These are phyloP conservation scores for carrot (Daucus carota) DNA, from an alignment of 129 eudicot species.

Conservation along the genomic window DNA sequence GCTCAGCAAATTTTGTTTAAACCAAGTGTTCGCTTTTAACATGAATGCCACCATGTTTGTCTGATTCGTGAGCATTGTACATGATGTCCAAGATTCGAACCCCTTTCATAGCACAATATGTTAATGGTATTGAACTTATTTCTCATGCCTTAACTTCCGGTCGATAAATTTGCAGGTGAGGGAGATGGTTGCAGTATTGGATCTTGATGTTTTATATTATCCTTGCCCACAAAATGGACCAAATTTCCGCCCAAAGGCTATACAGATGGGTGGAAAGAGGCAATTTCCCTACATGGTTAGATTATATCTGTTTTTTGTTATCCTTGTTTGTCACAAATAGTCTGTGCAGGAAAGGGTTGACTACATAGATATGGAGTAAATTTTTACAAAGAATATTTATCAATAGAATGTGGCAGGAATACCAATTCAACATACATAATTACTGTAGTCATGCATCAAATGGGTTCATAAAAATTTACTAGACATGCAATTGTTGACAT, in stretches of 20 bases:
- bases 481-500: not conserved
- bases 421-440: not conserved
- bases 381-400: not conserved
- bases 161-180: constrained; percentile 49
- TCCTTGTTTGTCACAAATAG: not conserved
- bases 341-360: not conserved
- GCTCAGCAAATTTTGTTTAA: not conserved
- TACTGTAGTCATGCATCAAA: not conserved
- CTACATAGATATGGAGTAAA: not conserved
- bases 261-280: constrained; percentile 12
- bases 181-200: constrained; percentile 91
- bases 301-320: constrained; percentile 5
- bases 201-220: constrained; percentile 84
- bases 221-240: constrained; percentile 98
- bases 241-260: constrained; percentile 79
- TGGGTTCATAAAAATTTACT: not conserved
- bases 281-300: constrained; percentile 15
- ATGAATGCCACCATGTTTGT: not conserved
- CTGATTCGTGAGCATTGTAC: not conserved
- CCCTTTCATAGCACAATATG: not conserved
- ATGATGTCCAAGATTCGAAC: not conserved
- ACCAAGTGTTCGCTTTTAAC: not conserved
- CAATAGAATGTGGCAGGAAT: not conserved
- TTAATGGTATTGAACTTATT: not conserved
- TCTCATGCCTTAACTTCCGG: constrained; percentile 9